Base-by-base conservation (phyloP, 495 filamentous ascomycete genomes). In the Aspergillus sparsus region DNA sequence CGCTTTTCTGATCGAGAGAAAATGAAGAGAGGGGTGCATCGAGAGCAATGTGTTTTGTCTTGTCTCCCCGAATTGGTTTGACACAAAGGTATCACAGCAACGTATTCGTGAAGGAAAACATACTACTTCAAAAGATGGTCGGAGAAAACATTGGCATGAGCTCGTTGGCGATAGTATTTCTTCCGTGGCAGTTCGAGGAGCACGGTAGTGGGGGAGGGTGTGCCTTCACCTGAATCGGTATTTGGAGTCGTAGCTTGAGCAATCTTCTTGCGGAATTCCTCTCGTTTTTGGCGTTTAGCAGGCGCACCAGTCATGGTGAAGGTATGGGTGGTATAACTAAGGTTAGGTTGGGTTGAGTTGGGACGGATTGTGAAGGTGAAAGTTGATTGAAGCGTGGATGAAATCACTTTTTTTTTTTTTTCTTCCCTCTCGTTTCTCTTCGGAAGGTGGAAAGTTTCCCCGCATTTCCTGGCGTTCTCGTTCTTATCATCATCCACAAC, bases 121-220 rank as follows among this genome's bases (percentile, higher is more conserved):
- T 83, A 97, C 94, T 98, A 98, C 60, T 77, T 80, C 69, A 98
- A 80, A 12, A 82, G 71, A 75, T 98, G 94, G 68, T 98, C 94
- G 0, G 93, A 96, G 74, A 98, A 98, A 9, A 92, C 91, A 79
- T 98, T 98, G 49, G 94, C 95, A 74, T 98, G 94, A 33, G 94
- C 94, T 68, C 94, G 84, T 73, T 98, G 94, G 50, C 94, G 85
- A 74, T 96, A 98, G 79, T 93, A 96, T 76, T 88, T 93, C 79
- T 97, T 97, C 77, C 88, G 84, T 31, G 93, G 93, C 67, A 97
- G 79, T 69, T 83, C 76, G 49, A 78, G 66, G 37, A 65, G 65
- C 18, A 16, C 65, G 7, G 16, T 13, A 0, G 36, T 31, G 3
- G 16, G 35, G 49, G 49, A 32, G 36, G 33, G 62, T 58, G 31